Base-by-base conservation (phyloP, 225 moss, liverwort and hornwort species). In the Lunularia cruciata region DNA sequence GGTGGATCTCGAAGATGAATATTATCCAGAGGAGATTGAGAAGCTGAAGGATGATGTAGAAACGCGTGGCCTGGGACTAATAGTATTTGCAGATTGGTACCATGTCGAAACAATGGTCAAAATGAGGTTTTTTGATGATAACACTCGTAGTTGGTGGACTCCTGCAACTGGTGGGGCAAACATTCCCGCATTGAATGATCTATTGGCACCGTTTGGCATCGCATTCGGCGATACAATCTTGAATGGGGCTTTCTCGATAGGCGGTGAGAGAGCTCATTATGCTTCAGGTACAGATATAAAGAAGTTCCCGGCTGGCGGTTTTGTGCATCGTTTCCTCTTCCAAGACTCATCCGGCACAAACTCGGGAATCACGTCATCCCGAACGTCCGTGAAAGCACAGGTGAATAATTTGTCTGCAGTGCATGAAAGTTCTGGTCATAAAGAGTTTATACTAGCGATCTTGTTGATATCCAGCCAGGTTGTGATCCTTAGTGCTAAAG, bases 1-100 rank as follows among this genome's bases (percentile, higher is more conserved):
- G 95, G 95, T 95, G 77, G 95, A 95, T 73, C 81, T 92, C 57
- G 95, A 95, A 78, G 95, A 95, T 73, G 95, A 95, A 73, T 95
- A 80, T 56, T 85, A 91, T 28, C 72, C 35, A 46, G 95, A 92
- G 81, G 95, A 95, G 78, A 85, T 92, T 38, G 85, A 88, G 64
- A 95, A 95, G 59, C 72, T 95, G 53, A 88, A 87, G 75, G 76
- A 90, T 38, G 95, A 95, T 57, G 88, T 95, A 25, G 81, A 91
- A 75, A 75, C 35, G 20, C 88, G 70, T 60, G 95, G 95, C 14
- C 81, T 95, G 32, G 95, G 95, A 61, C 75, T 95, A 31, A 85
- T 95, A 39, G 95, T 92, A 53, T 95, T 88, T 69, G 95, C 89
- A 47, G 95, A 95, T 74, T 95, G 95, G 92, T 95, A 95, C 72